A percentile compares a stretch with the other conserved stretches of the same genome.
Conservation (phyloP, 2,329 filamentous ascomycete species). For the Colletotrichum musicola region DNA sequence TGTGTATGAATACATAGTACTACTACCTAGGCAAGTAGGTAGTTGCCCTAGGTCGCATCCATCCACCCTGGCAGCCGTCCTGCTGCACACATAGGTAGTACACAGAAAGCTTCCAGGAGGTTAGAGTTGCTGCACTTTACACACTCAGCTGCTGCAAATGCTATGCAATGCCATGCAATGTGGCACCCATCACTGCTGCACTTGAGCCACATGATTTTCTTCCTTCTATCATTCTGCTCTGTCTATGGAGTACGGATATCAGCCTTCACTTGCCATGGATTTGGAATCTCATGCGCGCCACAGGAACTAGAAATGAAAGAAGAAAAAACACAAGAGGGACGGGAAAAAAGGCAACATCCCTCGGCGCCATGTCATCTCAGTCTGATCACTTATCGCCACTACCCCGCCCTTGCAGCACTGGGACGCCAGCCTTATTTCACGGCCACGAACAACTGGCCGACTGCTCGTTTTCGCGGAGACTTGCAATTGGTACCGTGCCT, state of each 20-base stretch:
- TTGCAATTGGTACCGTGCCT: neutral
- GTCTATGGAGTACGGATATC: too few relatives aligned
- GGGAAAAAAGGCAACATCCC: too few relatives aligned
- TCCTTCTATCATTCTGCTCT: neutral
- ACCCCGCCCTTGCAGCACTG: constrained; percentile 7
- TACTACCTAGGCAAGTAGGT: too few relatives aligned
- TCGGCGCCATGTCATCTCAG: too few relatives aligned
- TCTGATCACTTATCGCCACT: neutral
- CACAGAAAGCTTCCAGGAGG: neutral
- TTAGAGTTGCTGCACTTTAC: neutral
- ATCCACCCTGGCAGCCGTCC: constrained; percentile 18
- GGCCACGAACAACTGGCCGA: neutral
- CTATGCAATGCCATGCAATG: constrained; percentile 9
- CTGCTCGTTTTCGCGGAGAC: constrained; percentile 5
- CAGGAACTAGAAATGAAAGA: too few relatives aligned
- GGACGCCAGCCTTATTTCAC: constrained; percentile 24
- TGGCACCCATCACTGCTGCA: constrained; percentile 11
- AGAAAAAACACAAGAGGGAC: too few relatives aligned
- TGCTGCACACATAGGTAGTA: neutral
- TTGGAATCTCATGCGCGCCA: too few relatives aligned
- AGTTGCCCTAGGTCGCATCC: neutral
- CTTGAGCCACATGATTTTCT: neutral
- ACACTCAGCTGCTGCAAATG: constrained; percentile 24
- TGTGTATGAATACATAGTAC: too few relatives aligned
- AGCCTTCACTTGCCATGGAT: too few relatives aligned